phyloP scores from a whole-genome alignment of 805 yeast genomes.

The Phaffomyces antillensis region DNA sequence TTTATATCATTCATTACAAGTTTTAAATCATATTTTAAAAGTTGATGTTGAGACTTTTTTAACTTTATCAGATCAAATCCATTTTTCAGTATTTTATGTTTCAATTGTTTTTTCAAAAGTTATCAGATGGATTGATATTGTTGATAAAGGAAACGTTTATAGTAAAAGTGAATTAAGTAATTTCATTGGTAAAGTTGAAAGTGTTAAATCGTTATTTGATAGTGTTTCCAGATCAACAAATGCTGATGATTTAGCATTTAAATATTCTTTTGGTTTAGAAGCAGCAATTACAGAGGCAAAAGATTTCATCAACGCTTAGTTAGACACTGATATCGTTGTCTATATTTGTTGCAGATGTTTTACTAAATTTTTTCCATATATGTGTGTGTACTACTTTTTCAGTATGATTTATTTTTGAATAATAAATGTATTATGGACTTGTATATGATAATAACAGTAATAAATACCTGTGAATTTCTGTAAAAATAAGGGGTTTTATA shows the following conservation, averaged over 20 bases:
- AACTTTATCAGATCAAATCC: conserved; percentile 65
- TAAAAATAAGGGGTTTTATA: background rate
- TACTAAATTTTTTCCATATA: background rate
- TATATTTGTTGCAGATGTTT: background rate
- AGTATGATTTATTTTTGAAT: background rate
- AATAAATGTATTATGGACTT: background rate
- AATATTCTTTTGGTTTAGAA: conserved; percentile 15
- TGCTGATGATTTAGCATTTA: conserved; percentile 16
- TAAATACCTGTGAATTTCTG: background rate
- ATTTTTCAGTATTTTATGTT: conserved; percentile 29
- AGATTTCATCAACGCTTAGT: conserved; percentile 4
- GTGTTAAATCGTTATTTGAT: conserved; percentile 12
- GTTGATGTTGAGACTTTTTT: conserved; percentile 50
- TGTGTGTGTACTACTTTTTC: background rate
- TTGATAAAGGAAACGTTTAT: conserved; percentile 14
- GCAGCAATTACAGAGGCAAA: conserved; percentile 3
- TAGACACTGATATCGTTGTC: background rate
- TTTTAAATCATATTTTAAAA: conserved; percentile 22
- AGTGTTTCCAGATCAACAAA: conserved; percentile 8
- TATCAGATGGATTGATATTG: conserved; percentile 18
- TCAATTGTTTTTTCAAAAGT: conserved; percentile 19
- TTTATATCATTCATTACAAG: conserved; percentile 20
- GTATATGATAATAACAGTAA: background rate
- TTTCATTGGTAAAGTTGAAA: conserved; percentile 16
- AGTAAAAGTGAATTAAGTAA: conserved; percentile 12